Evolutionary conservation across 768 basidiomycete genomes (phyloP).

Genomic region (Collybia nuda): DNA sequence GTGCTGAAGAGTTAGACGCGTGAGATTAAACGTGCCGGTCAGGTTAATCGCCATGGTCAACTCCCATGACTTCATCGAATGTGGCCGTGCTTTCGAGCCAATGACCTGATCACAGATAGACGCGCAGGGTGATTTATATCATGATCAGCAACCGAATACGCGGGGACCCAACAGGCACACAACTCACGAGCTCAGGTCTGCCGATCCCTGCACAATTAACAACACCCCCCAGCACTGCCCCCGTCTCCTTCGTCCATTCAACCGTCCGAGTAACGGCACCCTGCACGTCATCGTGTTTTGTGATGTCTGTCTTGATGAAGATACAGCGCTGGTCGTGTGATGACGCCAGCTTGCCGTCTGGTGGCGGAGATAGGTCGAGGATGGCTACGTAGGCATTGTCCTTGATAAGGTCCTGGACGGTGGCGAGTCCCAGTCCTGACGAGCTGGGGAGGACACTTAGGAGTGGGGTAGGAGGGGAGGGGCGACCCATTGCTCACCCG

Average conservation of each 20-base stretch:
- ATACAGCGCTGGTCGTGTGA: slow-evolving; percentile 21
- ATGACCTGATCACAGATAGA: slow-evolving; percentile 41
- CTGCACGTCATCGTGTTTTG: slow-evolving; percentile 32
- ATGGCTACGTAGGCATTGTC: slow-evolving; percentile 48
- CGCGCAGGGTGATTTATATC: background rate
- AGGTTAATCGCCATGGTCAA: slow-evolving; percentile 54
- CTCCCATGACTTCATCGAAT: slow-evolving; percentile 52
- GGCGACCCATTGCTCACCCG: slow-evolving; percentile 36
- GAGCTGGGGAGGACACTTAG: slow-evolving; percentile 33
- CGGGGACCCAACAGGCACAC: background rate
- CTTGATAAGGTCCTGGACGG: slow-evolving; percentile 43
- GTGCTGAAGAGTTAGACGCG: slow-evolving; percentile 49
- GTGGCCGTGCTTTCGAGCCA: slow-evolving; percentile 42
- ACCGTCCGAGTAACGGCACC: slow-evolving; percentile 36
- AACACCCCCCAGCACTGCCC: slow-evolving; percentile 53
- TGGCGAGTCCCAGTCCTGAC: slow-evolving; percentile 57
- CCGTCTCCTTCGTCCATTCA: slow-evolving; percentile 39
- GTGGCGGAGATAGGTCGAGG: slow-evolving; percentile 47
- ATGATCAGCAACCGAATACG: background rate
- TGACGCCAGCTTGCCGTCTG: slow-evolving; percentile 12
- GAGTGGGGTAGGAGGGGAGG: background rate
- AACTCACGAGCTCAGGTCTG: slow-evolving; percentile 13
- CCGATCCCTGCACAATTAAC: slow-evolving; percentile 61
- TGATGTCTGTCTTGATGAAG: slow-evolving; percentile 43
- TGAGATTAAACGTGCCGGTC: slow-evolving; percentile 59